Percentiles rank a stretch among this genome's conserved stretches.
Conservation (phyloP, 805 yeast species). For the Cyberlindnera subsufficiens region DNA sequence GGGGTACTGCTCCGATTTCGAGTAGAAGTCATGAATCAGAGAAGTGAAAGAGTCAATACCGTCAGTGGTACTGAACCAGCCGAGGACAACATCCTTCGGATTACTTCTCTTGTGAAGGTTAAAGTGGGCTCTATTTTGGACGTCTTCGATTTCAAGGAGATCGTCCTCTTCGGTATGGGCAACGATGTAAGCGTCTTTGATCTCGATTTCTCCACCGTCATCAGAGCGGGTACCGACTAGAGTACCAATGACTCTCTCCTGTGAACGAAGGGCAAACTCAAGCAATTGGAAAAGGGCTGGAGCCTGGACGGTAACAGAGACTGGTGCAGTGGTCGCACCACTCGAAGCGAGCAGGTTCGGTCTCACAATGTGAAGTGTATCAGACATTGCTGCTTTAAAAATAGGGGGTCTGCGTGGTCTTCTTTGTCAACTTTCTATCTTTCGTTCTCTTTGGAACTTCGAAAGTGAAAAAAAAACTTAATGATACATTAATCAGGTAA, state of each 20-base stretch:
- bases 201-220: conserved; percentile 70
- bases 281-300: conserved; percentile 72
- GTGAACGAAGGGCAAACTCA: conserved; percentile 60
- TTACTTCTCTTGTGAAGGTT: conserved; percentile 70
- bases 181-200: conserved; percentile 73
- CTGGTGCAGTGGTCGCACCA: conserved; percentile 33
- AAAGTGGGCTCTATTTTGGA: conserved; percentile 64
- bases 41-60: conserved; percentile 67
- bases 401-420: background rate
- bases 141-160: conserved; percentile 71
- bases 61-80: conserved; percentile 72
- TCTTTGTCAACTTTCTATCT: background rate
- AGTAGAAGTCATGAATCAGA: conserved; percentile 76
- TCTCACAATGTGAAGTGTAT: conserved; percentile 22
- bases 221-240: conserved; percentile 77
- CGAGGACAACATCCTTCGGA: conserved; percentile 73
- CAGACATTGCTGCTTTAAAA: conserved; percentile 13
- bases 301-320: conserved; percentile 53
- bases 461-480: no score
- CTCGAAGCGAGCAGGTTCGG: conserved; percentile 19
- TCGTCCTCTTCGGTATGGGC: conserved; percentile 75
- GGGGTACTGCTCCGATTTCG: conserved; percentile 64
- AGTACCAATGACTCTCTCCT: conserved; percentile 72
- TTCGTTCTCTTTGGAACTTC: background rate
- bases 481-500: no score